Base-by-base conservation (phyloP, 2,329 filamentous ascomycete genomes). In the Xylaria sp. region DNA sequence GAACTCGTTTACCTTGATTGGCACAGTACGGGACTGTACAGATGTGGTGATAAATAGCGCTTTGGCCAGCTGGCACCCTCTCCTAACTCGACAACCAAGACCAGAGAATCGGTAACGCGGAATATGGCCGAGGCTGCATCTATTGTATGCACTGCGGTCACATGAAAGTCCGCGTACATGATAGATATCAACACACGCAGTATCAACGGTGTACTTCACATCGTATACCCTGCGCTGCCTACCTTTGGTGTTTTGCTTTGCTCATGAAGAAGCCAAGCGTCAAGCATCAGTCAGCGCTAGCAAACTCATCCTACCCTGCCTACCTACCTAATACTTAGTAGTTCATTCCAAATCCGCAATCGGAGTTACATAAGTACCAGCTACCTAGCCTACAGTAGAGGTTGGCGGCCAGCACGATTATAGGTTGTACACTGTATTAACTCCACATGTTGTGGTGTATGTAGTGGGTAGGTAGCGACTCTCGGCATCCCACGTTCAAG, bases 291-390 rank as follows among this genome's bases (percentile, higher is more conserved):
- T 64, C 62, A 69, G 63, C 63, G 53, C 66, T 70, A 70, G 65
- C 65, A 65, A 64, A 56, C 39, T 56, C 27, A 50, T 51, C 57
- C 60, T 64, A 39, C 19, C 47, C 39, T 62, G 36, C 30, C 42
- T 3, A 19, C 24, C 24, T 27, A 27, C 2, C 2, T 27, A 27
- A 27, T 27, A 27, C 21, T 48, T 17, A 14, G 21, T 62, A 32
- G 54, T 34, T 51, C 65, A 70, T 70, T 70, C 65, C 68, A 70
- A 68, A 64, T 68, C 47, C 60, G 54, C 27, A 50, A 65, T 65
- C 61, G 54, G 58, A 61, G 45, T 34, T 42, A n/a, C 19, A 42
- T 42, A 32, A 2, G 12, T 51, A 47, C 36, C 24, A 6, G 24
- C 39, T 19, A 24, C n/a, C 19, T 9, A 19, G 47, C 8, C 47